Percentiles rank a stretch among this genome's conserved stretches.
Conservation (phyloP, 495 filamentous ascomycete species). For the Emericellopsis terricola region DNA sequence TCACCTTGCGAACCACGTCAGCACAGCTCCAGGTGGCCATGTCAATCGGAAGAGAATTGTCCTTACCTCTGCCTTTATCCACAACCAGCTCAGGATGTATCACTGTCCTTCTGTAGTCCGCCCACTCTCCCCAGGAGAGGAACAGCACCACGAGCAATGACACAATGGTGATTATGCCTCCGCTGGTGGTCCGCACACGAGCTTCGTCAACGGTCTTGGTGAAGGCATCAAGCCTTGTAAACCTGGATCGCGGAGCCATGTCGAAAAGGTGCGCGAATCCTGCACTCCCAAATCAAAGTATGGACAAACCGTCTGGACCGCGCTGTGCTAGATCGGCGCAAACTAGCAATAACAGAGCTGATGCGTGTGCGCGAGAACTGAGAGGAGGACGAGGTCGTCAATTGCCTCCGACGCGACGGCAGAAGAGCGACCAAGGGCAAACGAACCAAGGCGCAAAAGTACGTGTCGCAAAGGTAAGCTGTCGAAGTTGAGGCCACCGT, state of each 20-base stretch:
- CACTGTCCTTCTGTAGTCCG: constrained; percentile 71
- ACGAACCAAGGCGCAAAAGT: too few species aligned
- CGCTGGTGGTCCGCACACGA: constrained; percentile 88
- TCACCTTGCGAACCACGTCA: constrained; percentile 39
- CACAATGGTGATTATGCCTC: constrained; percentile 83
- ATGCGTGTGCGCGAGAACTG: too few species aligned
- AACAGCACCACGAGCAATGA: constrained; percentile 75
- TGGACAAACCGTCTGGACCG: too few species aligned
- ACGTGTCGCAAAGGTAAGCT: too few species aligned
- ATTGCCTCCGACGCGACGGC: too few species aligned
- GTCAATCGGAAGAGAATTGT: too few species aligned
- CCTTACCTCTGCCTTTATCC: constrained; percentile 82
- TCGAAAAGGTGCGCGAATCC: constrained; percentile 8
- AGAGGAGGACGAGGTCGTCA: too few species aligned
- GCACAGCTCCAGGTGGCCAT: too few species aligned
- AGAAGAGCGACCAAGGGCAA: too few species aligned
- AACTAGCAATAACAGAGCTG: too few species aligned
- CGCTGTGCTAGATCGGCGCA: too few species aligned
- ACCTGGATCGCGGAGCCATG: constrained; percentile 61
- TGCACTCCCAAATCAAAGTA: too few species aligned
- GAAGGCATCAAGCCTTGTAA: constrained; percentile 93
- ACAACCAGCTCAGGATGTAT: constrained; percentile 88
- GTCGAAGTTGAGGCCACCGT: not conserved
- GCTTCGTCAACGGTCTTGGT: constrained; percentile 98
- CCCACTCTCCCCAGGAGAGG: constrained; percentile 89